Percentiles rank a stretch among this genome's conserved stretches.
Conservation (phyloP, 306 rosid genomes). For the Rubus parviflorus region DNA sequence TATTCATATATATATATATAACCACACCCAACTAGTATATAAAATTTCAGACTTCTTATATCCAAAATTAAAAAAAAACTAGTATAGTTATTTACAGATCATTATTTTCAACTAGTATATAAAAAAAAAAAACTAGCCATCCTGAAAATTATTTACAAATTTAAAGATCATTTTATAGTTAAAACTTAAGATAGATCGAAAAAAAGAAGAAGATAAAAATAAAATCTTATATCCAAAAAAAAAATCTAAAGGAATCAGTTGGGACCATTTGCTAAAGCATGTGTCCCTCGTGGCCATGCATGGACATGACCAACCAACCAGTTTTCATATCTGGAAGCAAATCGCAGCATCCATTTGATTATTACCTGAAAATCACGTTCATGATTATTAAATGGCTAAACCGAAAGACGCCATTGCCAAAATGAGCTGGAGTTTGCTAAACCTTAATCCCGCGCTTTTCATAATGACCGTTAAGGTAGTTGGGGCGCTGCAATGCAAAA, state of each 20-base stretch:
- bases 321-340: background rate
- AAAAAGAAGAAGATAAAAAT: background rate
- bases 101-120: too few species aligned
- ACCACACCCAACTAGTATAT: too few species aligned
- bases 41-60: too few species aligned
- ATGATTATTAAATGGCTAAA: background rate
- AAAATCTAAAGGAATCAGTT: background rate
- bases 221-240: background rate
- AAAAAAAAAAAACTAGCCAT: too few species aligned
- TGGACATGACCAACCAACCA: background rate
- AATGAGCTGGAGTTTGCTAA: background rate
- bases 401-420: background rate
- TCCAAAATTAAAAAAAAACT: too few species aligned
- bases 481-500: background rate
- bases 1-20: too few species aligned
- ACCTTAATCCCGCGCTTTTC: background rate
- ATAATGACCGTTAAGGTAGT: constrained; percentile 5
- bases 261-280: background rate
- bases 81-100: too few species aligned
- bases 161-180: too few species aligned
- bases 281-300: background rate
- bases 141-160: too few species aligned
- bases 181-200: too few species aligned
- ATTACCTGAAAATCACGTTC: background rate
- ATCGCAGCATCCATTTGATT: background rate